A percentile compares a stretch with the other conserved stretches of the same genome.
These are phyloP conservation scores for Selaginella tamariscina DNA, from an alignment of 75 land plant species.

Conservation along the genomic window DNA sequence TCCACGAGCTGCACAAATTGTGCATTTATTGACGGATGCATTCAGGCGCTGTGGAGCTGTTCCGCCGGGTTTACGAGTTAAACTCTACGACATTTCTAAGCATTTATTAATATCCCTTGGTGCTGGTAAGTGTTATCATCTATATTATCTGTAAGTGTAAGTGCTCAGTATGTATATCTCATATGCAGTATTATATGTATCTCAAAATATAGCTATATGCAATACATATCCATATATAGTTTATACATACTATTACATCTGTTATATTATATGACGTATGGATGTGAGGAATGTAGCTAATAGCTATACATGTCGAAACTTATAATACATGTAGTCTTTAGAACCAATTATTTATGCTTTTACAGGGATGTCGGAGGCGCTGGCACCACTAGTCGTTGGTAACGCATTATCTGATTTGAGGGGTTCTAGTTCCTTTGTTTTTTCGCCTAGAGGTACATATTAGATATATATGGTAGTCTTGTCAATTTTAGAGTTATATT, in stretches of 20 bases:
- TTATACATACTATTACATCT: no score
- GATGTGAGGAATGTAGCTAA: no score
- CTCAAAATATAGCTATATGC: no score
- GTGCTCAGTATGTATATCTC: not conserved
- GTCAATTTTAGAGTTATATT: no score
- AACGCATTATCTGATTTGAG: conserved; percentile 64
- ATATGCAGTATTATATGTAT: no score
- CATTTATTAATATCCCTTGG: conserved; percentile 64
- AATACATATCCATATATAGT: no score
- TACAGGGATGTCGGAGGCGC: conserved; percentile 68
- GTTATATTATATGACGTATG: no score
- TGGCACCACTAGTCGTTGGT: conserved; percentile 43
- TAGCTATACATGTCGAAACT: no score
- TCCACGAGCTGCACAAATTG: conserved; percentile 65
- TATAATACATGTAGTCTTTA: no score
- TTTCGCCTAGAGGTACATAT: conserved; percentile 11
- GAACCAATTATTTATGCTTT: not conserved
- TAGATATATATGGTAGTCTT: no score
- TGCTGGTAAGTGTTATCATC: conserved; percentile 34
- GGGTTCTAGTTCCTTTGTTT: conserved; percentile 19
- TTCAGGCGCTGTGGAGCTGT: conserved; percentile 36
- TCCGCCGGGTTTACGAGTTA: conserved; percentile 45
- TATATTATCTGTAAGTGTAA: not conserved
- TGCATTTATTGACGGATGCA: conserved; percentile 41
- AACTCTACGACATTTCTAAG: conserved; percentile 43